phyloP scores from a whole-genome alignment of 306 rosid species.

The Prunus padus region DNA sequence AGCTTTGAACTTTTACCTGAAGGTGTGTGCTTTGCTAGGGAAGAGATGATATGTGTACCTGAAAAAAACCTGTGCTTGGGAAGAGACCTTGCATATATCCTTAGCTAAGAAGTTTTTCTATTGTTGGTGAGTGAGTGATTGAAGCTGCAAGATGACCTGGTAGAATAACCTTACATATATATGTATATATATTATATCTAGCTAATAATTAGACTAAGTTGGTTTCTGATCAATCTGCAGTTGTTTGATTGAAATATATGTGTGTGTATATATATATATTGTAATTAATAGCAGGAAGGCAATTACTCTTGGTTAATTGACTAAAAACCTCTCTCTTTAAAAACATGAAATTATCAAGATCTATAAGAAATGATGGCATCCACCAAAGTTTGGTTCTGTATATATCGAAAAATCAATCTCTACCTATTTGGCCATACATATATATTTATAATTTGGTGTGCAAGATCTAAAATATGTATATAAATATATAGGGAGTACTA shows the following conservation, averaged over 20 bases:
- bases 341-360: constrained; percentile 14
- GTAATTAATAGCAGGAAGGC: not conserved
- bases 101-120: not conserved
- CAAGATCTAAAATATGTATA: not conserved
- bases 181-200: not conserved
- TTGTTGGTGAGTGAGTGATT: constrained; percentile 83
- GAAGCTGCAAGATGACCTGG: constrained; percentile 98
- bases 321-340: not conserved
- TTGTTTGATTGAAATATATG: not conserved
- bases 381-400: too few relatives aligned
- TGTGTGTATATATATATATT: not conserved
- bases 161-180: constrained; percentile 20
- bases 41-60: constrained; percentile 13
- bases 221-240: not conserved
- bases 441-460: not conserved
- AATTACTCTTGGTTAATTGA: not conserved
- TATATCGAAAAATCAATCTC: too few relatives aligned
- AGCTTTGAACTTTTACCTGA: not conserved
- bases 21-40: too few relatives aligned
- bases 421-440: too few relatives aligned
- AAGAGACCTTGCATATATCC: not conserved
- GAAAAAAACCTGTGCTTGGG: constrained; percentile 7
- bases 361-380: not conserved
- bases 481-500: not conserved
- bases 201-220: not conserved